Evolutionary conservation across 805 yeast genomes (phyloP).

Genomic region (Schwanniomyces occidentalis): DNA sequence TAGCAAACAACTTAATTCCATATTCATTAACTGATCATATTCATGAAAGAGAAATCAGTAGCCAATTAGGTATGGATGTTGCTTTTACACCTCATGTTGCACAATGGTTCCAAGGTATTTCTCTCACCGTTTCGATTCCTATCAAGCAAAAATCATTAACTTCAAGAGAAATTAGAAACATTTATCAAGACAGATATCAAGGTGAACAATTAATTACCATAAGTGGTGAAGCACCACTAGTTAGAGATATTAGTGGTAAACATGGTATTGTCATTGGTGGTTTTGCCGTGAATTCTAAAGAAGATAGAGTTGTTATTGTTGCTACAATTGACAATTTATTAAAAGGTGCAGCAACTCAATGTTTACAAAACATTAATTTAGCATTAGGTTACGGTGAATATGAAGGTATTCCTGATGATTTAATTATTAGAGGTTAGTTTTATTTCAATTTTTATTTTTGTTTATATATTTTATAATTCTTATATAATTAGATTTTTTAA

Average conservation of each 20-base stretch:
- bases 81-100: conserved; percentile 98
- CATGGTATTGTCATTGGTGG: conserved; percentile 97
- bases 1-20: conserved; percentile 85
- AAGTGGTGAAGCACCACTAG: conserved; percentile 91
- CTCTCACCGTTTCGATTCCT: conserved; percentile 90
- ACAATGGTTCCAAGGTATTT: conserved; percentile 98
- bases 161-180: conserved; percentile 77
- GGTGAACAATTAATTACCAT: conserved; percentile 84
- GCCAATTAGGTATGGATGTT: conserved; percentile 72
- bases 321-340: conserved; percentile 94
- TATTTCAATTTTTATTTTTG: too few species aligned
- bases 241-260: conserved; percentile 86
- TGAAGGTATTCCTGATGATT: conserved; percentile 86
- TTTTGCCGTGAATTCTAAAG: conserved; percentile 85
- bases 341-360: conserved; percentile 99
- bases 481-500: too few species aligned
- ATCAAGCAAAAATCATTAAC: conserved; percentile 64
- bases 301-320: conserved; percentile 88
- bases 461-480: too few species aligned
- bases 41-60: conserved; percentile 91
- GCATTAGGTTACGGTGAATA: conserved; percentile 89
- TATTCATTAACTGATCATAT: conserved; percentile 95
- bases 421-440: conserved; percentile 48
- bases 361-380: conserved; percentile 92
- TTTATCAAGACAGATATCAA: conserved; percentile 85